Evolutionary conservation across 192 early-diverging fungal species (phyloP).

Genomic region (Backusella morwellensis): DNA sequence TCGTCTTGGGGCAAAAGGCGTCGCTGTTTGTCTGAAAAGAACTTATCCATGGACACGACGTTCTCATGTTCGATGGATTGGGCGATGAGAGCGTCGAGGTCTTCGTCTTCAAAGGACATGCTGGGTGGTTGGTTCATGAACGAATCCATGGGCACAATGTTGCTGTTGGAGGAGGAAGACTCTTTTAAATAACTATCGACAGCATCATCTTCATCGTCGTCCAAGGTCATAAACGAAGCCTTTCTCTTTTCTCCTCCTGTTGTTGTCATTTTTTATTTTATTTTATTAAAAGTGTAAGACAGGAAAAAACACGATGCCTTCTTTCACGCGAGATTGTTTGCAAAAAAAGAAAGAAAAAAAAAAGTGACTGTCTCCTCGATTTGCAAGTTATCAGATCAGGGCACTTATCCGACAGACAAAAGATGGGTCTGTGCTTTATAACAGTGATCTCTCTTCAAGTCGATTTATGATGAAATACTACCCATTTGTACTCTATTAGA

Average conservation of each 20-base stretch:
- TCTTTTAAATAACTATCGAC: not conserved
- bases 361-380: not conserved
- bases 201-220: slow-evolving; percentile 7
- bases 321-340: not conserved
- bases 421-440: no score
- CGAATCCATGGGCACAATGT: not conserved
- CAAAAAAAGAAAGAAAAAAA: not conserved
- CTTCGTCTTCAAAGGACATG: not conserved
- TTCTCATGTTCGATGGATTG: not conserved
- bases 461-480: no score
- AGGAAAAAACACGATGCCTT: not conserved
- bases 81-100: not conserved
- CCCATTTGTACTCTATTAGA: no score
- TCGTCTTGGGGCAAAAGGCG: not conserved
- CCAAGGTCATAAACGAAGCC: not conserved
- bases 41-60: not conserved
- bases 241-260: not conserved
- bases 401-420: no score
- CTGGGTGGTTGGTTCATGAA: not conserved
- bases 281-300: not conserved
- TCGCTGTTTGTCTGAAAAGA: not conserved
- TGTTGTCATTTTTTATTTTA: not conserved
- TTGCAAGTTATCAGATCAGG: not conserved
- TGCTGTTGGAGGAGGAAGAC: not conserved
- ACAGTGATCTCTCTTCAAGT: no score